These are phyloP conservation scores for Saxophila tyrrhenica DNA, from an alignment of 495 filamentous ascomycete genomes.

Conservation along the genomic window DNA sequence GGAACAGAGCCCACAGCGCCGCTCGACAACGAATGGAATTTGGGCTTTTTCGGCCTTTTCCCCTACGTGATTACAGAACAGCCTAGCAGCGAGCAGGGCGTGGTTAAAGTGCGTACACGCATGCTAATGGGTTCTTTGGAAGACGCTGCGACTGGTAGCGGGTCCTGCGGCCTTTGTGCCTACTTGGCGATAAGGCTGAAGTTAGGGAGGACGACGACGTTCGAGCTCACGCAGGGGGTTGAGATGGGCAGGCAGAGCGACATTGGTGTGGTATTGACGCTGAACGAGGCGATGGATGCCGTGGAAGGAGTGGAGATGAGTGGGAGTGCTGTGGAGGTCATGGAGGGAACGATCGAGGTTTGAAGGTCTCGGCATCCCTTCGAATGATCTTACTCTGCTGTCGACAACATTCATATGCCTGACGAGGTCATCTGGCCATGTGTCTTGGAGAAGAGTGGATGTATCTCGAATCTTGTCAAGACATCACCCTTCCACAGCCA, in stretches of 20 bases:
- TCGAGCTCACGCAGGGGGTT: constrained; percentile 57
- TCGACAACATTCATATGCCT: too few species aligned
- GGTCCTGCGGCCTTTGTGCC: constrained; percentile 43
- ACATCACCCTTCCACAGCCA: too few species aligned
- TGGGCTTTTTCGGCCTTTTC: constrained; percentile 43
- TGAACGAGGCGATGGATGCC: constrained; percentile 20
- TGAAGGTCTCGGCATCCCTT: background rate
- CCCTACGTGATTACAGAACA: constrained; percentile 36
- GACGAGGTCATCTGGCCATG: too few species aligned
- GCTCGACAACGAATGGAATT: constrained; percentile 48
- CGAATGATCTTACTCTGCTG: too few species aligned
- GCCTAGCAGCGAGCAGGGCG: constrained; percentile 19
- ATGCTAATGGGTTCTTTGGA: constrained; percentile 48
- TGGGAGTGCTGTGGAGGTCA: constrained; percentile 29
- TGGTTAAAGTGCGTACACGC: constrained; percentile 33
- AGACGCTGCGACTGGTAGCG: constrained; percentile 61
- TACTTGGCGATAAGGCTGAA: constrained; percentile 42
- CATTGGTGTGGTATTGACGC: constrained; percentile 37
- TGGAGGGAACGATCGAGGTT: constrained; percentile 21
- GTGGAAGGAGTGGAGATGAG: constrained; percentile 24
- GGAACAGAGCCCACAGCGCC: background rate
- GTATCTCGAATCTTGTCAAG: too few species aligned
- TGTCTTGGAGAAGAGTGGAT: too few species aligned
- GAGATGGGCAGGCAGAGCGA: constrained; percentile 66
- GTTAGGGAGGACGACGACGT: constrained; percentile 29